A percentile compares a stretch with the other conserved stretches of the same genome.
phyloP scores from a whole-genome alignment of 2,329 filamentous ascomycete genomes.

The Apiospora saccharicola region DNA sequence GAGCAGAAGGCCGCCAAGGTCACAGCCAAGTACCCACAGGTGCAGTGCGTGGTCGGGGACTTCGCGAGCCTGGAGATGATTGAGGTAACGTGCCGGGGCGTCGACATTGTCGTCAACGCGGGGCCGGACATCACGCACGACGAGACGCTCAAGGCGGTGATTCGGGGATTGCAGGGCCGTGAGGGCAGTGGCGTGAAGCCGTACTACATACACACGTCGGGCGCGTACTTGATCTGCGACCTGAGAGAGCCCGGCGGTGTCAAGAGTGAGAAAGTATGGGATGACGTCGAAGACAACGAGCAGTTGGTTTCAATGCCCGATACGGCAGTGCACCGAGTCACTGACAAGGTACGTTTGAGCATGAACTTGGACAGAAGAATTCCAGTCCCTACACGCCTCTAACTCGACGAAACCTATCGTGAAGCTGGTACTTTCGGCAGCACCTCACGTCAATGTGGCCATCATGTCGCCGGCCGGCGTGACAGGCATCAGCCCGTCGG shows the following conservation, averaged over 20 bases:
- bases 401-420: background rate
- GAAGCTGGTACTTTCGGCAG: slow-evolving; percentile 28
- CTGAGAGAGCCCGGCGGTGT: slow-evolving; percentile 26
- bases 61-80: slow-evolving; percentile 24
- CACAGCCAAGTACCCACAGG: slow-evolving; percentile 28
- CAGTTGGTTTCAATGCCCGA: slow-evolving; percentile 27
- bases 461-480: slow-evolving; percentile 33
- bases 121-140: slow-evolving; percentile 33
- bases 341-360: slow-evolving; percentile 26
- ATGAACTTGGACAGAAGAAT: background rate
- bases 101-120: slow-evolving; percentile 33
- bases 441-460: slow-evolving; percentile 31
- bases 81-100: slow-evolving; percentile 26
- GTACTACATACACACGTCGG: slow-evolving; percentile 34
- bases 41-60: slow-evolving; percentile 29
- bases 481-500: slow-evolving; percentile 32
- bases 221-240: slow-evolving; percentile 33
- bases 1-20: slow-evolving; percentile 29
- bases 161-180: slow-evolving; percentile 25
- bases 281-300: slow-evolving; percentile 31
- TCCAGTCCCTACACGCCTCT: too few relatives aligned
- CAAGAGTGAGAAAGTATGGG: slow-evolving; percentile 29
- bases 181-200: background rate
- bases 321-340: slow-evolving; percentile 31
- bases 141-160: slow-evolving; percentile 26